These are phyloP conservation scores for Escallonia rubra DNA, from an alignment of 129 eudicot genomes.

Conservation along the genomic window DNA sequence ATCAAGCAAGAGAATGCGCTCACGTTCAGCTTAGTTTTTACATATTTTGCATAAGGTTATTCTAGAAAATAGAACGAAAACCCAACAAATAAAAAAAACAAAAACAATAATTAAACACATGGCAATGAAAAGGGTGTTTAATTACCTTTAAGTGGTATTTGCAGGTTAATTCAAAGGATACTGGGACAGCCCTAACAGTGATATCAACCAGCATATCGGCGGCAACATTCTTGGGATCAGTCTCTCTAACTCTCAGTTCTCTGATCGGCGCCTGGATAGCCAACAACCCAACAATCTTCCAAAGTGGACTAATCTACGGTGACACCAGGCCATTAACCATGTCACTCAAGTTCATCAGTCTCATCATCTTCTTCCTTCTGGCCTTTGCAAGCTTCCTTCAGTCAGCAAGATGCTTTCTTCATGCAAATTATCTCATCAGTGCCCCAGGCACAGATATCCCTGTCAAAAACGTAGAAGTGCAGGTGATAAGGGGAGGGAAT, in stretches of 20 bases:
- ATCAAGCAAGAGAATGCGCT: too few relatives aligned
- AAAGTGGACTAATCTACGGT: slow-evolving; percentile 44
- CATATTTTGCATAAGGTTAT: neutral
- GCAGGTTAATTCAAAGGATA: slow-evolving; percentile 26
- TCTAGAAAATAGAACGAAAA: too few relatives aligned
- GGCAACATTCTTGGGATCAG: slow-evolving; percentile 53
- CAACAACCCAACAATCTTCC: slow-evolving; percentile 32
- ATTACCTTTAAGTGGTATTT: neutral
- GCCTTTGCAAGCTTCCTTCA: slow-evolving; percentile 62
- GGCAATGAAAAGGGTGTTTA: too few relatives aligned
- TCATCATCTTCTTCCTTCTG: slow-evolving; percentile 48
- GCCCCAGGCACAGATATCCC: slow-evolving; percentile 37
- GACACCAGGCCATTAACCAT: slow-evolving; percentile 45
- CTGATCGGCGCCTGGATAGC: slow-evolving; percentile 60
- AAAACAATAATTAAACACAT: neutral
- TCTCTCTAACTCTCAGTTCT: slow-evolving; percentile 54
- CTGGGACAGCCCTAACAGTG: slow-evolving; percentile 38
- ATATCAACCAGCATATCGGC: slow-evolving; percentile 37
- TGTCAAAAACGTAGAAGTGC: slow-evolving; percentile 29
- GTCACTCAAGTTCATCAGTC: slow-evolving; percentile 44
- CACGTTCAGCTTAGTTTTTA: too few relatives aligned
- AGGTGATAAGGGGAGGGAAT: slow-evolving; percentile 57
- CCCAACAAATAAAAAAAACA: too few relatives aligned
- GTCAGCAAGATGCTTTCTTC: slow-evolving; percentile 54
- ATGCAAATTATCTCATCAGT: slow-evolving; percentile 52